These are phyloP conservation scores for Eragrostis tef DNA, from an alignment of 202 grass and related monocot genomes.

Conservation along the genomic window DNA sequence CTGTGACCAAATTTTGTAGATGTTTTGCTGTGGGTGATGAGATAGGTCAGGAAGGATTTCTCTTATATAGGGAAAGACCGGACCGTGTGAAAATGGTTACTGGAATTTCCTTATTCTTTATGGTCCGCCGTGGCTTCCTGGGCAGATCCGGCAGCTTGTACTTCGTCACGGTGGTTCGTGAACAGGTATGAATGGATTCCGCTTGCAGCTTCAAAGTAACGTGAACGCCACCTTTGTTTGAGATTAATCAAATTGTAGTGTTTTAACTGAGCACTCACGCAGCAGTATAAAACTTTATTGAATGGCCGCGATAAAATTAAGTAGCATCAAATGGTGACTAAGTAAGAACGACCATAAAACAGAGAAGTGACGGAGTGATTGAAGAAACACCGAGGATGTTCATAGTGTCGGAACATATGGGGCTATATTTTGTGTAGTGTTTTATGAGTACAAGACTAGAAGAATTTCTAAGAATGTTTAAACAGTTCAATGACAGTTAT, in stretches of 20 bases:
- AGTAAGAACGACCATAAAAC: too few species aligned
- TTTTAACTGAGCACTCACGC: background rate
- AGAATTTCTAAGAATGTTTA: too few species aligned
- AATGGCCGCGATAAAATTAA: too few species aligned
- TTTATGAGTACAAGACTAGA: too few species aligned
- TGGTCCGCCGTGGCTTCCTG: background rate
- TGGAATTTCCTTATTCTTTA: background rate
- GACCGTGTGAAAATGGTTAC: background rate
- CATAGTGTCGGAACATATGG: too few species aligned
- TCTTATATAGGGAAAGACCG: slow-evolving; percentile 2
- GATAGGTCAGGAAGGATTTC: background rate
- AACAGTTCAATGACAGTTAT: too few species aligned
- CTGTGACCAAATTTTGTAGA: background rate
- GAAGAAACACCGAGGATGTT: too few species aligned
- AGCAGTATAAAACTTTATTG: background rate
- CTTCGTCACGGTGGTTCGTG: background rate
- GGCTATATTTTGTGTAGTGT: too few species aligned
- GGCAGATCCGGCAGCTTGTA: background rate
- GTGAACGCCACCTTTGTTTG: background rate
- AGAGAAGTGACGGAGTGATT: too few species aligned
- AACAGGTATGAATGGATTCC: background rate
- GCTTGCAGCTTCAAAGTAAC: background rate
- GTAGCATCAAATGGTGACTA: too few species aligned
- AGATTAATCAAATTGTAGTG: background rate
- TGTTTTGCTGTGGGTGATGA: slow-evolving; percentile 12